Conservation (phyloP, 73 alveolate species). For the Stentor roeselii region DNA sequence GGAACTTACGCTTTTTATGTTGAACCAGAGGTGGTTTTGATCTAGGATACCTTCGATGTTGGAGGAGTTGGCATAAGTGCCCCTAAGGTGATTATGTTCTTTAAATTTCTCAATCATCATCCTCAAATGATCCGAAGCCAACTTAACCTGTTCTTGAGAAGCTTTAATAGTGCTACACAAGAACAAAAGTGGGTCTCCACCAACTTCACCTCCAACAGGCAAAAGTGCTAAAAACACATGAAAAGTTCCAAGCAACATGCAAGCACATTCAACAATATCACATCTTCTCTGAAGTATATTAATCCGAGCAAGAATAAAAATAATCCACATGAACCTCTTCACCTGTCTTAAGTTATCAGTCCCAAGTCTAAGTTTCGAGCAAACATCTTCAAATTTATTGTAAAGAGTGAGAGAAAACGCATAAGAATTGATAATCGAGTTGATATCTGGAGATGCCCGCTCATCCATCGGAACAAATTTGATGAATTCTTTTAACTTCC, state of each 20-base stretch:
- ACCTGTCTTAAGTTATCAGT: background rate
- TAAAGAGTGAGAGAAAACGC: constrained; percentile 9
- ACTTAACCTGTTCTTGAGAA: constrained; percentile 9
- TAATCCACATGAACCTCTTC: background rate
- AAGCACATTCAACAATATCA: constrained; percentile 21
- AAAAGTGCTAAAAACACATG: background rate
- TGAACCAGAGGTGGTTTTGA: background rate
- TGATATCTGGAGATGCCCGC: background rate
- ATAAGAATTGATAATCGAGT: background rate
- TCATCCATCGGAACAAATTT: background rate
- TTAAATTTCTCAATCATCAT: constrained; percentile 24
- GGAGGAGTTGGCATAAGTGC: background rate
- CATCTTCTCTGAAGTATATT: constrained; percentile 8
- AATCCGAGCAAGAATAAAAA: background rate
- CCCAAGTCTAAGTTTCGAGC: background rate
- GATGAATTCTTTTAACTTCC: constrained; percentile 1
- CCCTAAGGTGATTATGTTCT: constrained; percentile 3
- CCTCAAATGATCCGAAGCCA: background rate
- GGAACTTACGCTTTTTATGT: background rate
- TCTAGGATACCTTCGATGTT: constrained; percentile 10
- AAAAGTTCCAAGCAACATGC: constrained; percentile 7
- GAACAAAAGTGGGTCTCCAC: background rate
- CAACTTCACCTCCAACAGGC: background rate
- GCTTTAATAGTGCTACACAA: constrained; percentile 12
- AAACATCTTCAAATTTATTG: constrained; percentile 15